Conservation (phyloP, 768 basidiomycete genomes). For the Coprinopsis cinerea region DNA sequence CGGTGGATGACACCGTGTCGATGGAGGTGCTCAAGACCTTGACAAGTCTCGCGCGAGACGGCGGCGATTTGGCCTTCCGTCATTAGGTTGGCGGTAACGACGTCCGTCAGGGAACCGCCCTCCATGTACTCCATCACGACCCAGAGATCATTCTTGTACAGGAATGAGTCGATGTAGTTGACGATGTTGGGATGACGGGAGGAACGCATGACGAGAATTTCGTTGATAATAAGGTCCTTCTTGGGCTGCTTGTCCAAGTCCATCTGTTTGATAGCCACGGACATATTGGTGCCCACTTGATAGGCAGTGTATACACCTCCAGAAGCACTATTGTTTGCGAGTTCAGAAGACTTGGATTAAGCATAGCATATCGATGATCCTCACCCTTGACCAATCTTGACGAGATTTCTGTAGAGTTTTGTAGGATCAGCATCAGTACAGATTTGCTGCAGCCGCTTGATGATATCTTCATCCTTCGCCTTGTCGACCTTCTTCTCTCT, state of each 20-base stretch:
- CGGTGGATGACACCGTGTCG: constrained; percentile 96
- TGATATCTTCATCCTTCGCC: constrained; percentile 81
- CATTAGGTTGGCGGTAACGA: constrained; percentile 94
- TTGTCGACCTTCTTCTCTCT: constrained; percentile 86
- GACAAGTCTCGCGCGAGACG: constrained; percentile 86
- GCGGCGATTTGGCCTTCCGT: constrained; percentile 98
- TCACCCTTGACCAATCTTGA: constrained; percentile 98
- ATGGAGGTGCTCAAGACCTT: constrained; percentile 93
- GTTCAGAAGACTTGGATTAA: no score
- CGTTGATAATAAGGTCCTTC: constrained; percentile 99
- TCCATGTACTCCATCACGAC: constrained; percentile 99
- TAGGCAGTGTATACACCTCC: constrained; percentile 99
- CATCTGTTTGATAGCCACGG: constrained; percentile 99
- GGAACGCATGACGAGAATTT: constrained; percentile 98
- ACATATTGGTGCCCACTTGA: constrained; percentile 90
- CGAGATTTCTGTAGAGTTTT: constrained; percentile 81
- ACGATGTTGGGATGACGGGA: constrained; percentile 98
- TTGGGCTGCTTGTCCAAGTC: constrained; percentile 99
- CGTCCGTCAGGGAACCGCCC: constrained; percentile 90
- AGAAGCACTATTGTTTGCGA: no score
- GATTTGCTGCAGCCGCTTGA: constrained; percentile 85
- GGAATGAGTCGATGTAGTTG: constrained; percentile 98
- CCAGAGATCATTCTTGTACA: constrained; percentile 98
- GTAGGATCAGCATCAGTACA: constrained; percentile 98
- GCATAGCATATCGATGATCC: no score